Percentiles rank a stretch among this genome's conserved stretches.
phyloP scores from a whole-genome alignment of 2,329 filamentous ascomycete genomes.

The Chaetomium sp. region DNA sequence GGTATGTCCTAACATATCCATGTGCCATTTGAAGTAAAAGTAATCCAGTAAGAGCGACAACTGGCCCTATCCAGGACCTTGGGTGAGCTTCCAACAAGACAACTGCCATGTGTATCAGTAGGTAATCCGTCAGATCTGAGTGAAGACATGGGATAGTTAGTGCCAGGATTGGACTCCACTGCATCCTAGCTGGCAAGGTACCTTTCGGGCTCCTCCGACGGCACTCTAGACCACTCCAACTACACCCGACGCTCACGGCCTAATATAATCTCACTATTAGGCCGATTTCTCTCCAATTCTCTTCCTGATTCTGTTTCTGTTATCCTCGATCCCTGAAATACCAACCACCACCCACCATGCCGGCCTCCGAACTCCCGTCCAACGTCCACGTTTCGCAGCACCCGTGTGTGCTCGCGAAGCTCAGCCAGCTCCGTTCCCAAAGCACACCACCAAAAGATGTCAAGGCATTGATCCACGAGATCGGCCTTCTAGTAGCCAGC shows the following conservation, averaged over 20 bases:
- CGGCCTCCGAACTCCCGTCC: conserved; percentile 36
- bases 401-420: conserved; percentile 80
- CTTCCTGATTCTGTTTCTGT: background rate
- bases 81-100: no score
- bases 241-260: background rate
- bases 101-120: no score
- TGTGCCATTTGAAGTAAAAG: no score
- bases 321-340: background rate
- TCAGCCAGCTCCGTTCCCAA: conserved; percentile 78
- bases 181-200: no score
- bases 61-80: no score
- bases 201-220: background rate
- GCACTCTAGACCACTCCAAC: background rate
- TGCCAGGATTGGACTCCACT: no score
- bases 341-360: conserved; percentile 8
- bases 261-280: no score
- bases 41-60: no score
- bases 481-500: conserved; percentile 71
- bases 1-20: no score
- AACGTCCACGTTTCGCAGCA: conserved; percentile 76
- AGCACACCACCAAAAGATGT: conserved; percentile 66
- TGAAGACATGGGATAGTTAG: no score
- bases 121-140: no score
- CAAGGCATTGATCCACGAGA: conserved; percentile 78
- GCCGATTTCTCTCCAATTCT: background rate